These are phyloP conservation scores for Plasmodium inui DNA, from an alignment of 169 alveolate species.

Conservation along the genomic window DNA sequence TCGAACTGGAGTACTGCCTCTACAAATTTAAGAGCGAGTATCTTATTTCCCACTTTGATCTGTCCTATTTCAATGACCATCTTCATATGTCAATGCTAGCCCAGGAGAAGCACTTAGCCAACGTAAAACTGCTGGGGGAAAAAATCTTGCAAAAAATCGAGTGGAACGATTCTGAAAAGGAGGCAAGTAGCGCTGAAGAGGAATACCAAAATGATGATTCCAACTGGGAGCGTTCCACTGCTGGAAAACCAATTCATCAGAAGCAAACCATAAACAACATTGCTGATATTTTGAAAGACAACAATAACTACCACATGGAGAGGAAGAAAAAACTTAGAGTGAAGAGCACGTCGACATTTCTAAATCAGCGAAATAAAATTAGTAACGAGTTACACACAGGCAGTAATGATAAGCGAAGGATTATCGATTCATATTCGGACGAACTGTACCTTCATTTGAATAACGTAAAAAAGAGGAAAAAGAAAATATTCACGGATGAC, in stretches of 20 bases:
- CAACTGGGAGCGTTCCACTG: neutral
- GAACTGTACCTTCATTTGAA: neutral
- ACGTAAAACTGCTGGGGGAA: conserved; percentile 20
- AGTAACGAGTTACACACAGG: neutral
- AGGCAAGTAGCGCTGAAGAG: neutral
- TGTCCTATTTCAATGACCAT: conserved; percentile 28
- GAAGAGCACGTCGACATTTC: neutral
- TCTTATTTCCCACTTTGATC: conserved; percentile 61
- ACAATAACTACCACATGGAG: neutral
- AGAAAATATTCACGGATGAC: conserved; percentile 61
- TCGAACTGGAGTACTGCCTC: conserved; percentile 62
- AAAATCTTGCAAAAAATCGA: conserved; percentile 64
- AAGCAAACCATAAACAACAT: neutral
- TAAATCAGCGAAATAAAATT: neutral
- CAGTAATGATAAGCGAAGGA: neutral
- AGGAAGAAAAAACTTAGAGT: neutral
- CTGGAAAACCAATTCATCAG: neutral
- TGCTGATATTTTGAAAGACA: neutral
- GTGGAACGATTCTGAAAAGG: conserved; percentile 28
- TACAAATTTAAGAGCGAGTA: conserved; percentile 71
- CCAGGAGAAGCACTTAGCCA: conserved; percentile 58
- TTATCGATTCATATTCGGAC: neutral
- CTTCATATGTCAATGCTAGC: conserved; percentile 62
- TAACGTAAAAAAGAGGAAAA: conserved; percentile 58
- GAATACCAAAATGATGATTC: neutral